A percentile compares a stretch with the other conserved stretches of the same genome.
phyloP scores from a whole-genome alignment of 1,284 basidiomycete genomes.

The Sphaerobolus stellatus region DNA sequence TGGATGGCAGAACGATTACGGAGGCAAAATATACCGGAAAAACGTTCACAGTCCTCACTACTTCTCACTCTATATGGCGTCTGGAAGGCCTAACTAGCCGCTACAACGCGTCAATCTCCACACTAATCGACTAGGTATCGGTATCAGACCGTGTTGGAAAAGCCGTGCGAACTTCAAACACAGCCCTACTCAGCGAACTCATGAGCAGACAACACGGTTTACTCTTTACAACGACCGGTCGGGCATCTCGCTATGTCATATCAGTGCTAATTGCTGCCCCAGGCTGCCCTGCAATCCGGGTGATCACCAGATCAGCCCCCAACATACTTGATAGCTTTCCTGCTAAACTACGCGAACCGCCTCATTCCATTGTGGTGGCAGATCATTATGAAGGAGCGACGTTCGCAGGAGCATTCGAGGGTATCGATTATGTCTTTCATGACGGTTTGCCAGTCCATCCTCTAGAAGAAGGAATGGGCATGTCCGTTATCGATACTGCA shows the following conservation, averaged over 20 bases:
- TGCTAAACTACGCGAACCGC: not conserved
- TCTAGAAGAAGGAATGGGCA: not conserved
- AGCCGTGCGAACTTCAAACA: too few relatives aligned
- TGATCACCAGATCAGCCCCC: conserved; percentile 3
- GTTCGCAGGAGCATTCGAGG: conserved; percentile 26
- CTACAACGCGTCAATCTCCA: too few relatives aligned
- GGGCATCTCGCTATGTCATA: conserved; percentile 7
- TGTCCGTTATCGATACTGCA: not conserved
- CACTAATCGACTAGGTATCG: too few relatives aligned
- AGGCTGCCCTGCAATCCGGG: conserved; percentile 6
- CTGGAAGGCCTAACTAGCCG: too few relatives aligned
- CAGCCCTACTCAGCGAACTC: too few relatives aligned
- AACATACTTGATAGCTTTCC: conserved; percentile 5
- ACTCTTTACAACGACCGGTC: conserved; percentile 5
- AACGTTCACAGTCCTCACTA: too few relatives aligned
- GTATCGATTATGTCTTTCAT: conserved; percentile 31
- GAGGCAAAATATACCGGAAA: too few relatives aligned
- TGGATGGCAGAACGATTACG: too few relatives aligned
- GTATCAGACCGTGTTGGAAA: too few relatives aligned
- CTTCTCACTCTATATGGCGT: too few relatives aligned
- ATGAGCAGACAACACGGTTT: too few relatives aligned
- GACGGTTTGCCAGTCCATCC: conserved; percentile 30
- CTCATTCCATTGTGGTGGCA: conserved; percentile 25
- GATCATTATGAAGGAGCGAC: conserved; percentile 30
- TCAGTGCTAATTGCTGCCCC: not conserved